Percentiles rank a stretch among this genome's conserved stretches.
phyloP scores from a whole-genome alignment of 2,329 filamentous ascomycete genomes.

The Xylaria digitata region DNA sequence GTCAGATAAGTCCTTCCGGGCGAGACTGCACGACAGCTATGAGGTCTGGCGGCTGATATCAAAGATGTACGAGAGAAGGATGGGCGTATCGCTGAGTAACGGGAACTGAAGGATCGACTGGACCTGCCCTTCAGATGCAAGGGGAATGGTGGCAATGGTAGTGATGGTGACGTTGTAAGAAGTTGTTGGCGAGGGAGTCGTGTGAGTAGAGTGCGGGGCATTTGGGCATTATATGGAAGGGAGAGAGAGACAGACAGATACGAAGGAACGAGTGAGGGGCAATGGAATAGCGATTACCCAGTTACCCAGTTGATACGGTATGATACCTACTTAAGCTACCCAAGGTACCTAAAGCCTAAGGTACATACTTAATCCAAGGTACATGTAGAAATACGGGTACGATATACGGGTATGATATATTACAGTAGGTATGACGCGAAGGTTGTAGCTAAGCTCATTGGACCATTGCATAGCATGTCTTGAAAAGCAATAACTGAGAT shows the following conservation, averaged over 20 bases:
- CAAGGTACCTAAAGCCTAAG: too few relatives aligned
- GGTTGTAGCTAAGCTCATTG: slow-evolving; percentile 18
- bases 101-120: neutral
- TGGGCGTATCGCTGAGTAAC: neutral
- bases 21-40: slow-evolving; percentile 35
- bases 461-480: slow-evolving; percentile 27
- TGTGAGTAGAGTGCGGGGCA: slow-evolving; percentile 44
- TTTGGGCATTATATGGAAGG: slow-evolving; percentile 32
- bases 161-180: slow-evolving; percentile 28
- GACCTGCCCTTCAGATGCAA: slow-evolving; percentile 11
- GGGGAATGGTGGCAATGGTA: neutral
- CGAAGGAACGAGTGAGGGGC: slow-evolving; percentile 31
- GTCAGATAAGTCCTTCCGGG: slow-evolving; percentile 60
- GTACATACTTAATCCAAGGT: too few relatives aligned
- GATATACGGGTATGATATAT: neutral
- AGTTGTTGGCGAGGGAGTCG: slow-evolving; percentile 32
- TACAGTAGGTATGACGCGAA: neutral
- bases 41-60: neutral
- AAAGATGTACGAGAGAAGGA: slow-evolving; percentile 7
- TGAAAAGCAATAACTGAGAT: slow-evolving; percentile 12
- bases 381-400: too few relatives aligned
- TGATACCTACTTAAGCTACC: neutral
- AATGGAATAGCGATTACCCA: slow-evolving; percentile 26
- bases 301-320: slow-evolving; percentile 2
- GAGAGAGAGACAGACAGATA: neutral